These are phyloP conservation scores for Acacia melanoxylon DNA, from an alignment of 306 rosid genomes.

Conservation along the genomic window DNA sequence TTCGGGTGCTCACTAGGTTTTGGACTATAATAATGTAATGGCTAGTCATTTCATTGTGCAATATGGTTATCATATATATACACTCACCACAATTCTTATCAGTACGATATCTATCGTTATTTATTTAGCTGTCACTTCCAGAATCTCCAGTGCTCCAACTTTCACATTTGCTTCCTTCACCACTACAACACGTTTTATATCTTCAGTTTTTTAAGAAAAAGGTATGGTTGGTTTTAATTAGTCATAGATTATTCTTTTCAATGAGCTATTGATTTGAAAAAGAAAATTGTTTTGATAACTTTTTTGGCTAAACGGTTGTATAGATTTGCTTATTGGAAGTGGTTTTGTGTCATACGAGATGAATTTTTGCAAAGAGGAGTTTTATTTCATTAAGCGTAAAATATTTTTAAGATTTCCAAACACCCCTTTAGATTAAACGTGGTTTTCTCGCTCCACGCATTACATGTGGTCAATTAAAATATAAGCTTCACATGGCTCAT, in stretches of 20 bases:
- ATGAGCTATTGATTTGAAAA: not conserved
- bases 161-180: conserved; percentile 29
- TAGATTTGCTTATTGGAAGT: no score
- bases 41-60: conserved; percentile 32
- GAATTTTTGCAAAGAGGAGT: no score
- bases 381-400: no score
- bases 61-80: not conserved
- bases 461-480: not conserved
- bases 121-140: conserved; percentile 24
- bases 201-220: not conserved
- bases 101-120: not conserved
- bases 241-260: not conserved
- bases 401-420: no score
- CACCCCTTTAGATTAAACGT: no score
- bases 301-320: not conserved
- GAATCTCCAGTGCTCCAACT: conserved; percentile 37
- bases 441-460: not conserved
- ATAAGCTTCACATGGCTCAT: not conserved
- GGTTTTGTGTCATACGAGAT: no score
- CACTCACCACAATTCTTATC: conserved; percentile 26
- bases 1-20: conserved; percentile 29
- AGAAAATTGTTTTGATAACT: no score
- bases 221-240: not conserved
- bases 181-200: not conserved
- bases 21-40: conserved; percentile 18